Percentiles rank a stretch among this genome's conserved stretches.
Evolutionary conservation across 163 green algal species (phyloP).

Genomic region (Scenedesmus sp.): DNA sequence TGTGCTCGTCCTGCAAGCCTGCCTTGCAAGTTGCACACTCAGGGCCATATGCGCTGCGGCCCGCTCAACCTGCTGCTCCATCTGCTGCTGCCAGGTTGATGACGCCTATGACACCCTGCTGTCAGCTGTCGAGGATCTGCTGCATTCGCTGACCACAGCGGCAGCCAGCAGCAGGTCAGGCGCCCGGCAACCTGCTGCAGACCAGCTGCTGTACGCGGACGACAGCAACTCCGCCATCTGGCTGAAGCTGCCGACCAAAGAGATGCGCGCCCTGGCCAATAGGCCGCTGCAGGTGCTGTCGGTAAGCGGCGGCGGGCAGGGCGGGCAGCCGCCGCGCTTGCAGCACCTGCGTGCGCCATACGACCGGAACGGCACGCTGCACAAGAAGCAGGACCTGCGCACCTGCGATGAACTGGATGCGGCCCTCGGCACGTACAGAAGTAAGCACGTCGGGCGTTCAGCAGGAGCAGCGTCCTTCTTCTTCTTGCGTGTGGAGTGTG

Average conservation of each 20-base stretch:
- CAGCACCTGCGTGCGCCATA: not conserved
- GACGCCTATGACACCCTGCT: not conserved
- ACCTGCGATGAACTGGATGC: constrained; percentile 26
- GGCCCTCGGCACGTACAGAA: not conserved
- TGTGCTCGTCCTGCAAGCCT: no score
- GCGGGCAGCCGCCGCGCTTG: not conserved
- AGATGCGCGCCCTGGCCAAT: not conserved
- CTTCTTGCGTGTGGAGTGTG: no score
- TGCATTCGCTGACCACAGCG: not conserved
- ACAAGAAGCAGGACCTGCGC: not conserved
- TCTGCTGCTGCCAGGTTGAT: not conserved
- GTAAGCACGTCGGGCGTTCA: no score
- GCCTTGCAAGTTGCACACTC: no score
- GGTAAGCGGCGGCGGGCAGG: not conserved
- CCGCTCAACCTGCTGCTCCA: not conserved
- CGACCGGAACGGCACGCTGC: not conserved
- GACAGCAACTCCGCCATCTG: not conserved
- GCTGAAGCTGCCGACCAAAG: not conserved
- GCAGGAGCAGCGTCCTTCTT: no score
- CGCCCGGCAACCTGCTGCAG: no score
- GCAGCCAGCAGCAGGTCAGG: not conserved
- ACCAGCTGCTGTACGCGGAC: not conserved
- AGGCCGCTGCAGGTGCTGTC: not conserved
- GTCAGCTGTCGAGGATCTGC: not conserved
- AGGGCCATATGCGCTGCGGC: not conserved